These are phyloP conservation scores for Seminavis robusta DNA, from an alignment of 108 stramenopile genomes.

Conservation along the genomic window DNA sequence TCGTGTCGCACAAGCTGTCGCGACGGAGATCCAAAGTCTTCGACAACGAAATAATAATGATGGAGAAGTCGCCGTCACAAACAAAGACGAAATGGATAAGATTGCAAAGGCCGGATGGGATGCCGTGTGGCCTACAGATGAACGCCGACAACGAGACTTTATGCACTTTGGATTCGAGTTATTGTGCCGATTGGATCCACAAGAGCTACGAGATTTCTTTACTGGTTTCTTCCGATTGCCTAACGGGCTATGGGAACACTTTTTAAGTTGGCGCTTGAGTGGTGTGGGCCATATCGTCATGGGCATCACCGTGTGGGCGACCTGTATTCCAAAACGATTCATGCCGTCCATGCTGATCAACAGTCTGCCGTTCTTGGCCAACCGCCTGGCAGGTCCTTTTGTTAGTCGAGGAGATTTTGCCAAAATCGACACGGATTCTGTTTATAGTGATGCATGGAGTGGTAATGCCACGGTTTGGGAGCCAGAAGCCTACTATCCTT, in stretches of 20 bases:
- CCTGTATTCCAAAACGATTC: conserved; percentile 17
- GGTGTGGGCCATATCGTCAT: conserved; percentile 13
- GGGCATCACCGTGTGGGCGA: conserved; percentile 12
- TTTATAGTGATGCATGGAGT: conserved; percentile 3
- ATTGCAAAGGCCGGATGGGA: conserved; percentile 5
- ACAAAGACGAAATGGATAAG: not conserved
- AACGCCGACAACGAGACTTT: conserved; percentile 20
- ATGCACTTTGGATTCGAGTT: conserved; percentile 25
- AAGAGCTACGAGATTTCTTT: conserved; percentile 21
- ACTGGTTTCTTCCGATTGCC: conserved; percentile 20
- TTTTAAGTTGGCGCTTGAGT: conserved; percentile 13
- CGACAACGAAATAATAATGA: not conserved
- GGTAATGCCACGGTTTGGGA: not conserved
- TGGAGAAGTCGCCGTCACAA: not conserved
- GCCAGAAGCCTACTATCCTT: conserved; percentile 1
- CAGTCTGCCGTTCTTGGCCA: conserved; percentile 3
- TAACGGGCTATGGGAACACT: conserved; percentile 18
- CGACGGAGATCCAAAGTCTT: not conserved
- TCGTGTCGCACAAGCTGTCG: conserved; percentile 8
- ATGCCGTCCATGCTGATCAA: conserved; percentile 13
- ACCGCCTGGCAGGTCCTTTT: not conserved
- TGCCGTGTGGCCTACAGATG: conserved; percentile 13
- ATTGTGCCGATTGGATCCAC: conserved; percentile 10
- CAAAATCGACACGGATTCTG: not conserved
- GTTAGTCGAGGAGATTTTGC: not conserved